These are phyloP conservation scores for Ustilago esculenta DNA, from an alignment of 1,284 basidiomycete species.

Conservation along the genomic window DNA sequence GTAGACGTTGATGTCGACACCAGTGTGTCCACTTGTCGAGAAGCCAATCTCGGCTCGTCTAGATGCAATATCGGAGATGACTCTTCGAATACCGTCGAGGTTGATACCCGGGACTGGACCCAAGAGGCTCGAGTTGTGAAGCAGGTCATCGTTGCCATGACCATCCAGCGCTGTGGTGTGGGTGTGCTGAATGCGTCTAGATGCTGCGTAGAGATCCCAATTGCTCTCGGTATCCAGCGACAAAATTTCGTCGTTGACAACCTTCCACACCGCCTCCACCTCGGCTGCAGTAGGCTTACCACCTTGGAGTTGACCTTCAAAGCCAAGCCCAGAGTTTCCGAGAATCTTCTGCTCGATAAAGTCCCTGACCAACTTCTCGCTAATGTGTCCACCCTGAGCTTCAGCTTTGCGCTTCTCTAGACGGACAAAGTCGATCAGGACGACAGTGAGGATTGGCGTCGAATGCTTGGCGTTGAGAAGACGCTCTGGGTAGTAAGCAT, in stretches of 20 bases:
- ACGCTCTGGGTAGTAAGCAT: constrained; percentile 66
- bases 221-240: constrained; percentile 1
- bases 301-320: constrained; percentile 17
- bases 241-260: constrained; percentile 31
- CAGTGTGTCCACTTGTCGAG: constrained; percentile 68
- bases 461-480: constrained; percentile 66
- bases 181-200: background rate
- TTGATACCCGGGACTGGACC: constrained; percentile 40
- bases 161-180: constrained; percentile 4
- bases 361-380: constrained; percentile 21
- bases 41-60: constrained; percentile 68
- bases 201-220: background rate
- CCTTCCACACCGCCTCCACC: constrained; percentile 51
- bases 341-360: constrained; percentile 46
- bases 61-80: constrained; percentile 47
- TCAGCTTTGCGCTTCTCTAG: constrained; percentile 1
- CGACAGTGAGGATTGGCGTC: constrained; percentile 57
- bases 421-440: constrained; percentile 51
- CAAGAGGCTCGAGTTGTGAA: background rate
- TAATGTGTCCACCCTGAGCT: background rate
- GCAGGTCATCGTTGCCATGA: too few species aligned
- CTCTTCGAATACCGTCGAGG: constrained; percentile 34
- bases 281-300: constrained; percentile 52
- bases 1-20: constrained; percentile 69
- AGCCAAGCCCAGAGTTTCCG: constrained; percentile 34